Evolutionary conservation across 2,329 filamentous ascomycete species (phyloP).

Genomic region (Colletotrichum acutatum): DNA sequence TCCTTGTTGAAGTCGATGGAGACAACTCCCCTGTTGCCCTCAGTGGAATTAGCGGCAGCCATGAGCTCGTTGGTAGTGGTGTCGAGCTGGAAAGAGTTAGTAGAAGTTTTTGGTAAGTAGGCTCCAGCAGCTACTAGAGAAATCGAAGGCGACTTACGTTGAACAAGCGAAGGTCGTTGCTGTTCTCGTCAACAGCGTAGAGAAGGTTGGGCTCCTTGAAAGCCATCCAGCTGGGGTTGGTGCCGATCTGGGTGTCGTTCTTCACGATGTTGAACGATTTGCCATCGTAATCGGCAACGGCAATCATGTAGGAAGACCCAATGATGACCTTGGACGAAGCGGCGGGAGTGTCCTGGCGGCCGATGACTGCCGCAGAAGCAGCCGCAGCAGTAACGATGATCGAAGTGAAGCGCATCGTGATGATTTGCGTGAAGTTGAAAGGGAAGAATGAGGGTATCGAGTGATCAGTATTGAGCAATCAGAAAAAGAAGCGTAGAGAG

Average conservation of each 20-base stretch:
- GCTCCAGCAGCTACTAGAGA: too few relatives aligned
- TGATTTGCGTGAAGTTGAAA: background rate
- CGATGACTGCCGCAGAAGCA: slow-evolving; percentile 26
- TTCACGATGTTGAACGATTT: slow-evolving; percentile 50
- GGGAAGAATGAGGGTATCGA: background rate
- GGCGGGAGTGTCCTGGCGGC: slow-evolving; percentile 9
- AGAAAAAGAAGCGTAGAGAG: background rate
- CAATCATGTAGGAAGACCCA: slow-evolving; percentile 52
- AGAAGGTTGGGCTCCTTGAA: slow-evolving; percentile 52
- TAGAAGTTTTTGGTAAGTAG: background rate
- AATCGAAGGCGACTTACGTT: slow-evolving; percentile 33
- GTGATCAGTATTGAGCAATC: background rate
- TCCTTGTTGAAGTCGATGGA: slow-evolving; percentile 59
- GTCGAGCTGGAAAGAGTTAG: slow-evolving; percentile 43
- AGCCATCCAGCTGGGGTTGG: slow-evolving; percentile 58
- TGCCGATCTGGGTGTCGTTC: slow-evolving; percentile 44
- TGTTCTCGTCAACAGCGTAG: slow-evolving; percentile 61
- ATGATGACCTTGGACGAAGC: slow-evolving; percentile 49
- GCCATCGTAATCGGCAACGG: slow-evolving; percentile 55
- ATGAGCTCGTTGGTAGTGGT: slow-evolving; percentile 43
- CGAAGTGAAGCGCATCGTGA: slow-evolving; percentile 25
- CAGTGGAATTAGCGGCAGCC: slow-evolving; percentile 39
- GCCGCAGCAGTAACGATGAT: slow-evolving; percentile 20
- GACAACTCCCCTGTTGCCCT: slow-evolving; percentile 41
- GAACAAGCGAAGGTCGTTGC: slow-evolving; percentile 52